A percentile compares a stretch with the other conserved stretches of the same genome.
phyloP scores from a whole-genome alignment of 1,284 basidiomycete genomes.

The Cutaneotrichosporon sp. region DNA sequence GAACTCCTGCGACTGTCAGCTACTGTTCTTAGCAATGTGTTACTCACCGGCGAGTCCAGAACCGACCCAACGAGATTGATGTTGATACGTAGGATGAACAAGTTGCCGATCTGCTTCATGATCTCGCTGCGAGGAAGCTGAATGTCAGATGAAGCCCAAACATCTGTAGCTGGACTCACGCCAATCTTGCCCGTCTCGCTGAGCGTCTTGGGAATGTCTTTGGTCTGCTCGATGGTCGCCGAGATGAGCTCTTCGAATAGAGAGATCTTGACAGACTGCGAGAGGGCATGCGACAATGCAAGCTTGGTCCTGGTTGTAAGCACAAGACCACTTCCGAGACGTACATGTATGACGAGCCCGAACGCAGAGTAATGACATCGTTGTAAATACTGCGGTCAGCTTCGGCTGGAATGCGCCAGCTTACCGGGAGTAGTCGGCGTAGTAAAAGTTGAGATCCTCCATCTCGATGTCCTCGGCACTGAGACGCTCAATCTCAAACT shows the following conservation, averaged over 20 bases:
- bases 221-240: conserved; percentile 90
- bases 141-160: neutral
- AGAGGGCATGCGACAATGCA: conserved; percentile 86
- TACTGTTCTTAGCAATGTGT: neutral
- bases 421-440: conserved; percentile 89
- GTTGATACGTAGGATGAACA: conserved; percentile 89
- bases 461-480: conserved; percentile 80
- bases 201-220: conserved; percentile 89
- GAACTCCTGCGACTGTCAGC: conserved; percentile 60
- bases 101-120: conserved; percentile 93
- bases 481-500: conserved; percentile 85
- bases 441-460: conserved; percentile 96
- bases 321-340: conserved; percentile 29
- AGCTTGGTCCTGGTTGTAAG: conserved; percentile 73
- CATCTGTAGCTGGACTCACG: conserved; percentile 51
- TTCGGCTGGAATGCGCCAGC: conserved; percentile 16
- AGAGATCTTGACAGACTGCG: conserved; percentile 95
- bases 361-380: conserved; percentile 91
- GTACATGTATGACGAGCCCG: conserved; percentile 92
- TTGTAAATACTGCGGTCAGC: conserved; percentile 74
- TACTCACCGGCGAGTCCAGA: conserved; percentile 67
- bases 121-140: conserved; percentile 64
- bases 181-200: conserved; percentile 92
- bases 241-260: conserved; percentile 91
- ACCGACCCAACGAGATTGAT: conserved; percentile 95